A percentile compares a stretch with the other conserved stretches of the same genome.
These are phyloP conservation scores for Termitomyces sp. DNA, from an alignment of 768 basidiomycete species.

Conservation along the genomic window DNA sequence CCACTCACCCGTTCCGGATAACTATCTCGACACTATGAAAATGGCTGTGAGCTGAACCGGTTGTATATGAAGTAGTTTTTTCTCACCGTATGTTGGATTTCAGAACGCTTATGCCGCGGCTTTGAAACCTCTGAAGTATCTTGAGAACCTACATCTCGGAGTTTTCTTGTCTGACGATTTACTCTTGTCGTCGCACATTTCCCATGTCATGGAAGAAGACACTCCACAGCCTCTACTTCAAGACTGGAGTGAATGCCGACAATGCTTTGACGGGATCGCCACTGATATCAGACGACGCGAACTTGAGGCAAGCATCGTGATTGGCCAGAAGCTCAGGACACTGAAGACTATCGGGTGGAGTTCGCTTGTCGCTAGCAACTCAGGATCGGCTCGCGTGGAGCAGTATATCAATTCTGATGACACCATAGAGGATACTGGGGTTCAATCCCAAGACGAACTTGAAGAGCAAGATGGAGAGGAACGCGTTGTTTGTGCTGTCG, in stretches of 20 bases:
- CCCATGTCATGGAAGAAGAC: conserved; percentile 31
- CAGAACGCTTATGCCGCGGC: conserved; percentile 39
- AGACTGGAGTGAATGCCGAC: conserved; percentile 30
- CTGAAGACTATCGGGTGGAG: conserved; percentile 48
- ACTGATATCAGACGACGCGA: conserved; percentile 37
- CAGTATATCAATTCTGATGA: conserved; percentile 11
- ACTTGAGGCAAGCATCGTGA: conserved; percentile 38
- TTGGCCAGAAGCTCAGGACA: conserved; percentile 40
- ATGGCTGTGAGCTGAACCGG: conserved; percentile 46
- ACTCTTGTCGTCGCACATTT: conserved; percentile 42
- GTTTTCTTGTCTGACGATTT: conserved; percentile 56
- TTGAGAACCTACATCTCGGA: conserved; percentile 53
- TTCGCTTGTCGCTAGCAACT: conserved; percentile 33
- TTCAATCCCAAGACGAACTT: conserved; percentile 3
- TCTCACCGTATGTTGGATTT: neutral
- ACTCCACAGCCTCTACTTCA: conserved; percentile 19
- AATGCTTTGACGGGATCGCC: conserved; percentile 24
- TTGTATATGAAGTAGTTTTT: neutral
- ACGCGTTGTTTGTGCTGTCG: neutral
- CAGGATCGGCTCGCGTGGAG: neutral
- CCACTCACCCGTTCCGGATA: conserved; percentile 61
- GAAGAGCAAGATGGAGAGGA: neutral
- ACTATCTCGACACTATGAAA: conserved; percentile 33
- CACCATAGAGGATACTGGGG: conserved; percentile 13
- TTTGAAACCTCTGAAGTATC: conserved; percentile 39